Percentiles rank a stretch among this genome's conserved stretches.
Evolutionary conservation across 257 asterid genomes (phyloP).

Genomic region (Solanum chiquidenum): DNA sequence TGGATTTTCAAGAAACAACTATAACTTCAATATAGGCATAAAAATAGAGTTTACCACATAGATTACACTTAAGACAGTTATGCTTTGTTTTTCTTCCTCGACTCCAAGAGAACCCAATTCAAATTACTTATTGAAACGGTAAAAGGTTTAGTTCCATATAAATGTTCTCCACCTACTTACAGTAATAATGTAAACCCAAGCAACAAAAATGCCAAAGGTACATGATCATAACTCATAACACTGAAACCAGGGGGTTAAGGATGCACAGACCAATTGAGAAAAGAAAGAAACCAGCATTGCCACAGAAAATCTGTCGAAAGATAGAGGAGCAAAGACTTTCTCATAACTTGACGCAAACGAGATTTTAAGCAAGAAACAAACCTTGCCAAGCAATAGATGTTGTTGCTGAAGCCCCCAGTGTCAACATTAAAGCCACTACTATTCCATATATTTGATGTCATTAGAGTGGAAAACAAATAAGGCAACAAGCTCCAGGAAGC

Average conservation of each 20-base stretch:
- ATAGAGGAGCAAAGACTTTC: neutral
- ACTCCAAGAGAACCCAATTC: neutral
- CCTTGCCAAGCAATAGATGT: slow-evolving; percentile 91
- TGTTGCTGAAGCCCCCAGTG: slow-evolving; percentile 95
- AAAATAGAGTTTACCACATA: neutral
- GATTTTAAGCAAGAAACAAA: slow-evolving; percentile 6
- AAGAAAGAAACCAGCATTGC: neutral
- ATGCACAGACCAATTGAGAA: neutral
- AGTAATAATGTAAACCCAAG: neutral
- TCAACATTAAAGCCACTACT: slow-evolving; percentile 79
- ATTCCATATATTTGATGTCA: slow-evolving; percentile 83
- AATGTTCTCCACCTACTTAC: neutral
- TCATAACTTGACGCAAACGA: neutral
- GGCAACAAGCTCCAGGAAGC: slow-evolving; percentile 96
- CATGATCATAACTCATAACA: neutral
- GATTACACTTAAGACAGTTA: neutral
- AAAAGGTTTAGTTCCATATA: neutral
- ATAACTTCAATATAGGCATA: neutral
- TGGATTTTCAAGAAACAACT: neutral
- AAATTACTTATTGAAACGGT: neutral
- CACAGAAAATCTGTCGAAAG: neutral
- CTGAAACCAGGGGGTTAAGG: neutral
- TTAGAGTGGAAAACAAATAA: slow-evolving; percentile 77
- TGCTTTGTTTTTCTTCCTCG: neutral
- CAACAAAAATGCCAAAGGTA: neutral